phyloP scores from a whole-genome alignment of 257 asterid genomes.

The Przewalskia tangutica region DNA sequence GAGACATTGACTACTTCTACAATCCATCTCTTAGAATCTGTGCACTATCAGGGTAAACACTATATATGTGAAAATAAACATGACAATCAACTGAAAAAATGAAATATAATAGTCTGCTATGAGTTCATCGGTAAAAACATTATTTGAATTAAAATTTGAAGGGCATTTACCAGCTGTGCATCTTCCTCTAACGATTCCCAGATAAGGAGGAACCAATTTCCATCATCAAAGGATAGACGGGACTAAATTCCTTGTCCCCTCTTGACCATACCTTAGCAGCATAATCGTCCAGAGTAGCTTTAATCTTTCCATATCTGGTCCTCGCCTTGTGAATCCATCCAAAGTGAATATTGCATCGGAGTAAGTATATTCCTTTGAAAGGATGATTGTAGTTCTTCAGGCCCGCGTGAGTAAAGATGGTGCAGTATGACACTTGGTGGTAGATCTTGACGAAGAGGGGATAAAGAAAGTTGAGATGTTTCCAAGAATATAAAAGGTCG shows the following conservation, averaged over 20 bases:
- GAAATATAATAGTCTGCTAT: background rate
- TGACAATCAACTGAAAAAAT: background rate
- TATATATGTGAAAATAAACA: background rate
- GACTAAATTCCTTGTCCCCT: constrained; percentile 91
- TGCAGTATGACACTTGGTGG: constrained; percentile 82
- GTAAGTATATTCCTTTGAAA: constrained; percentile 77
- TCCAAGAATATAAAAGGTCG: constrained; percentile 86
- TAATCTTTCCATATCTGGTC: constrained; percentile 95
- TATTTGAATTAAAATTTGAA: background rate
- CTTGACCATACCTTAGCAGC: constrained; percentile 62
- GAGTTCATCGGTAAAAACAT: background rate
- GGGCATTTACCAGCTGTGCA: background rate
- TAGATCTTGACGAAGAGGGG: constrained; percentile 83
- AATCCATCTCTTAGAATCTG: background rate
- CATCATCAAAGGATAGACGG: constrained; percentile 74
- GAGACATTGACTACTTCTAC: background rate
- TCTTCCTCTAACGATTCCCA: constrained; percentile 13
- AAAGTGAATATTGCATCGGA: constrained; percentile 71
- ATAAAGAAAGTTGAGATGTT: constrained; percentile 68
- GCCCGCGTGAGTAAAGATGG: constrained; percentile 87
- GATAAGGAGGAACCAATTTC: constrained; percentile 56
- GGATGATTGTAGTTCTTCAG: constrained; percentile 88
- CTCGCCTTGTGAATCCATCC: constrained; percentile 97
- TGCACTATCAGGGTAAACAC: background rate
- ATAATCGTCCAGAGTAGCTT: constrained; percentile 84